Percentiles rank a stretch among this genome's conserved stretches.
These are phyloP conservation scores for Pestalotiopsis sp. DNA, from an alignment of 2,329 filamentous ascomycete species.

Conservation along the genomic window DNA sequence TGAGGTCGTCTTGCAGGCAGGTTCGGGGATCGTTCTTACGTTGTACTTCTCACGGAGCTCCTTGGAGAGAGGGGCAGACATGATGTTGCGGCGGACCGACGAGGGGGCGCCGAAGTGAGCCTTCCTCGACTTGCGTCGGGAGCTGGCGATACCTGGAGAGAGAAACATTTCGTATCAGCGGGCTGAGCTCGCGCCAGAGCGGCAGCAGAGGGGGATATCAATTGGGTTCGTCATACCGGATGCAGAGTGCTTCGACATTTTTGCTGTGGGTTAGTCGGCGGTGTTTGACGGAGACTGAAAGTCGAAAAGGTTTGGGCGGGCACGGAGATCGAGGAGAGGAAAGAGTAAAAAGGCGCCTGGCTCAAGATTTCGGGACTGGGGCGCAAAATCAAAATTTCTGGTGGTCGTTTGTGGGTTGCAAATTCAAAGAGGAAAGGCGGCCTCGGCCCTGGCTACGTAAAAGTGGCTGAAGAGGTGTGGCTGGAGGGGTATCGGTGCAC, in stretches of 20 bases:
- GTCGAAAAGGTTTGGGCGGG: not conserved
- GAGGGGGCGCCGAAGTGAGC: slow-evolving; percentile 96
- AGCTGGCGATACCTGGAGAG: slow-evolving; percentile 43
- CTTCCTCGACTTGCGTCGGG: slow-evolving; percentile 98
- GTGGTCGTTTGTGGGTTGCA: not conserved
- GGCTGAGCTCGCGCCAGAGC: not conserved
- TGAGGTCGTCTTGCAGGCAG: not conserved
- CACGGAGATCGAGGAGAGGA: not conserved
- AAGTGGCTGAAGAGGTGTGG: not conserved
- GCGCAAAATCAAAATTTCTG: slow-evolving; percentile 4
- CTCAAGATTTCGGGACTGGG: not conserved
- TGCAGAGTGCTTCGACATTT: slow-evolving; percentile 32
- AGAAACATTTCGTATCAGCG: slow-evolving; percentile 1
- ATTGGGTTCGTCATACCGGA: slow-evolving; percentile 22
- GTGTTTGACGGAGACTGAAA: not conserved
- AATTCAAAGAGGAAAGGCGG: not conserved
- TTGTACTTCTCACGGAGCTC: slow-evolving; percentile 99
- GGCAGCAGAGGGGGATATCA: not conserved
- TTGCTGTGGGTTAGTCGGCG: slow-evolving; percentile 20
- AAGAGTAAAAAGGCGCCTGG: not conserved
- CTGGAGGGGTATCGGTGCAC: not conserved
- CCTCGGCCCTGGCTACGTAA: not conserved
- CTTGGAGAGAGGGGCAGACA: slow-evolving; percentile 94
- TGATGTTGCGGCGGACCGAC: slow-evolving; percentile 91
- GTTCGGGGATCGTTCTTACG: slow-evolving; percentile 50